Conservation (phyloP, 805 yeast species). For the Babjeviella inositovora region DNA sequence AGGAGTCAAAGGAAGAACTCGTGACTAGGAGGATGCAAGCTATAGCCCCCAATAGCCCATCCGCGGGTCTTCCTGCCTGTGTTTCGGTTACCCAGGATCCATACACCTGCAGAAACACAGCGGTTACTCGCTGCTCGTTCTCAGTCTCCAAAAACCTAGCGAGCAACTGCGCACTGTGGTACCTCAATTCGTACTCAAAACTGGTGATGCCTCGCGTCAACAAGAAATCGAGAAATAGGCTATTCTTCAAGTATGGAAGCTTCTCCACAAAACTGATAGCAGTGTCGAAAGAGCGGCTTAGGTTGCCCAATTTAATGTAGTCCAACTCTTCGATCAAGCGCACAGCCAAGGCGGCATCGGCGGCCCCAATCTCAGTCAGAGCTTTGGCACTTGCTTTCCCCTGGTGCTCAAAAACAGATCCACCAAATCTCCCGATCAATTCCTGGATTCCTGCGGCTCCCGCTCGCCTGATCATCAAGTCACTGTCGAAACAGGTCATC, state of each 20-base stretch:
- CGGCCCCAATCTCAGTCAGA: conserved; percentile 1
- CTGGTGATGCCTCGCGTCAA: conserved; percentile 12
- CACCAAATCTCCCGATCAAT: conserved; percentile 61
- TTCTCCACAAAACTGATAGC: conserved; percentile 4
- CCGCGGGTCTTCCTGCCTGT: no score
- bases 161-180: conserved; percentile 22
- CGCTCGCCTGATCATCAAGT: conserved; percentile 62
- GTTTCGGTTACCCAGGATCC: no score
- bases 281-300: conserved; percentile 16
- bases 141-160: conserved; percentile 5
- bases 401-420: conserved; percentile 11
- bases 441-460: conserved; percentile 83
- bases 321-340: conserved; percentile 44
- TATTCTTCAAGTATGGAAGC: conserved; percentile 5
- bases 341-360: conserved; percentile 18
- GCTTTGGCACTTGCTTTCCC: conserved; percentile 2
- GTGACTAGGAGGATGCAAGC: no score
- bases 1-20: no score
- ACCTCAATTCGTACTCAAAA: conserved; percentile 22
- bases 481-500: conserved; percentile 49
- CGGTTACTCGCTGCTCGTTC: no score
- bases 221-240: conserved; percentile 13
- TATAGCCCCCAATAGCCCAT: no score
- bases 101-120: no score
- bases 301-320: conserved; percentile 25